Evolutionary conservation across 768 basidiomycete genomes (phyloP), one percentile per base, ranked within the genome.

Genomic region (Tricholoma matsutake): DNA sequence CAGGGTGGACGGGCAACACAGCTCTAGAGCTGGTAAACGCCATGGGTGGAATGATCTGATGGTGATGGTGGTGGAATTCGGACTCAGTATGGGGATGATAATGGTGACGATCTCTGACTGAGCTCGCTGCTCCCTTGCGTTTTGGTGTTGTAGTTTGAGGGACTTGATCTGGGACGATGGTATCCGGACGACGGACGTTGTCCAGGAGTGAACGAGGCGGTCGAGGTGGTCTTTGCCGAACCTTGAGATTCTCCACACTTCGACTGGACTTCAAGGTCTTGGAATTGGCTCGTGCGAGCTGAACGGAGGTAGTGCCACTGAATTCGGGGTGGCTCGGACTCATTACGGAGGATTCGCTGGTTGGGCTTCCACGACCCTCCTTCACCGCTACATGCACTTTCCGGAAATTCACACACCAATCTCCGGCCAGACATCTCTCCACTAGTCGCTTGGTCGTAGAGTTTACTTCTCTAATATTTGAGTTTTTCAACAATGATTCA

Each of bases 361-460:
- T 77, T 11, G 80, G 82, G 59, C 80, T 84, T 25, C 68, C 72
- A 22, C 61, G 45, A 11, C 60, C 51, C 20, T 54, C 55, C 11
- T 20, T n/a, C 6, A 41, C 20, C 20, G 49, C 10, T 56, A 69
- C 65, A 32, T 72, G 68, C 10, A 67, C 63, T 63, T 79, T 86
- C 61, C 80, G 81, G 39, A 89, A 75, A 31, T 89, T 83, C 13
- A 88, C 83, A 78, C 91, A 91, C 95, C 95, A 97, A 7, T 90
- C 87, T 2, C 90, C 94, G 13, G 79, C 77, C 18, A 98, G 83
- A 72, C 96, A 98, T 41, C 97, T 84, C 61, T 95, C 91, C 16
- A 98, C 97, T 7, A 99, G 83, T 7, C 97, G 86, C 64, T 86
- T 87, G 0, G 96, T 98, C 0, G 96, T 98, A 2, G 92, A 78